Base-by-base conservation (phyloP, 108 stramenopile genomes). In the Tribonema minus region DNA sequence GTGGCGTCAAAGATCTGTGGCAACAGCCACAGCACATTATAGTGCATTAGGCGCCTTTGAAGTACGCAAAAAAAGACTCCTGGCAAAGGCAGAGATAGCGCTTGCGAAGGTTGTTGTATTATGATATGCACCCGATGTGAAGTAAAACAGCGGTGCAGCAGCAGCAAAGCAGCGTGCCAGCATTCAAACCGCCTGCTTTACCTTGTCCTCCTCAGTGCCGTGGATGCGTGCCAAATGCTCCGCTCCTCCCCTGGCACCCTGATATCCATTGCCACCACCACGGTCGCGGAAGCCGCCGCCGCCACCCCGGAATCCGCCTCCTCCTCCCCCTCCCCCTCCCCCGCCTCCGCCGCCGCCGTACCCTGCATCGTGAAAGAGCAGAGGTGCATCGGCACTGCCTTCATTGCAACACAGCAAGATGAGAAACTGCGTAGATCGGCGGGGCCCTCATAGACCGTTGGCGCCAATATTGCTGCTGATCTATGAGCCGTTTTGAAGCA, bases 201-300 rank as follows among this genome's bases (percentile, higher is more conserved):
- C 75, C 88, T 94, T 94, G 85, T 98, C 98, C 72, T 97, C 95
- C 86, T 98, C 98, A 4, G 96, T 96, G 12, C 98, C 98, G 82
- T 98, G 96, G 80, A 97, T 97, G n/a, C 94, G 86, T 9, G 97
- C 95, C 37, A 98, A 81, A 76, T 96, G 92, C 58, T 90, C 88
- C n/a, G 97, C 97, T 5, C 88, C 88, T n/a, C 87, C 88, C 71
- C 71, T 63, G 71, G 38, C 71, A 9, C 72, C 29, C 15, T 37
- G 61, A 38, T 72, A 61, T 31, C 72, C 59, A 15, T 63, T 61
- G 37, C 36, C 37, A 4, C 72, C 72, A 3, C 72, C 72, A 29
- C 40, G 37, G 2, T 59, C 37, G 34, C 58, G 36, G n/a, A 70
- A 35, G 26, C 70, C 35, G 27, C 54, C 58, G 33, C 70, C 70